These are phyloP conservation scores for Xylaria multiplex DNA, from an alignment of 2,329 filamentous ascomycete genomes.

Conservation along the genomic window DNA sequence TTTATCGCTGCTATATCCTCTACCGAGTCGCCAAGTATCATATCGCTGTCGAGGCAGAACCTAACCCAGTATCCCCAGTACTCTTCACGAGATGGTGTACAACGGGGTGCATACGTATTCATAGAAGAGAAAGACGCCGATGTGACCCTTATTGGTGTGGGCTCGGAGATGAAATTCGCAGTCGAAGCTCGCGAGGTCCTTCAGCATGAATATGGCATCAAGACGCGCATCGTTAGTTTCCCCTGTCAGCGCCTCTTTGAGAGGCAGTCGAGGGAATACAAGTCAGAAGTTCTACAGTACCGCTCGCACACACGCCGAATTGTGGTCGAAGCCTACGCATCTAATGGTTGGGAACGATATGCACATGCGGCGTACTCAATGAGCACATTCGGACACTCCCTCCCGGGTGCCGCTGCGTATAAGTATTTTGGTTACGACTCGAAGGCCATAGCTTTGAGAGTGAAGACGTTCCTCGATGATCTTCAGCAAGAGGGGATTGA, in stretches of 20 bases:
- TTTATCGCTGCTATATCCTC: slow-evolving; percentile 58
- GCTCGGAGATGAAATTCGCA: slow-evolving; percentile 41
- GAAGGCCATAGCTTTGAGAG: not conserved
- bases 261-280: slow-evolving; percentile 56
- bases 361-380: slow-evolving; percentile 58
- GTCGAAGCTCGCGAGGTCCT: slow-evolving; percentile 56
- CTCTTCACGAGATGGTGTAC: slow-evolving; percentile 51
- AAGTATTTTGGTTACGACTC: slow-evolving; percentile 4
- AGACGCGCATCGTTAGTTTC: slow-evolving; percentile 56
- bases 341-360: slow-evolving; percentile 69
- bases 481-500: not conserved
- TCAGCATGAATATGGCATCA: slow-evolving; percentile 52
- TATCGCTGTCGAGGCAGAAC: slow-evolving; percentile 53
- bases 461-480: not conserved
- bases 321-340: slow-evolving; percentile 68
- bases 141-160: slow-evolving; percentile 52
- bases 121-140: slow-evolving; percentile 47
- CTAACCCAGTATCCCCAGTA: slow-evolving; percentile 49
- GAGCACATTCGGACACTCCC: slow-evolving; percentile 11
- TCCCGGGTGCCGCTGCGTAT: slow-evolving; percentile 1
- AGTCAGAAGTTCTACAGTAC: slow-evolving; percentile 56
- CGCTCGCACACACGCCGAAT: slow-evolving; percentile 57
- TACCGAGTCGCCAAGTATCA: slow-evolving; percentile 53
- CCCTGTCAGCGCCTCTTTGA: slow-evolving; percentile 59
- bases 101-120: slow-evolving; percentile 55